Percentiles rank a stretch among this genome's conserved stretches.
Conservation (phyloP, 164 flowering plant species). For the Saururus chinensis region DNA sequence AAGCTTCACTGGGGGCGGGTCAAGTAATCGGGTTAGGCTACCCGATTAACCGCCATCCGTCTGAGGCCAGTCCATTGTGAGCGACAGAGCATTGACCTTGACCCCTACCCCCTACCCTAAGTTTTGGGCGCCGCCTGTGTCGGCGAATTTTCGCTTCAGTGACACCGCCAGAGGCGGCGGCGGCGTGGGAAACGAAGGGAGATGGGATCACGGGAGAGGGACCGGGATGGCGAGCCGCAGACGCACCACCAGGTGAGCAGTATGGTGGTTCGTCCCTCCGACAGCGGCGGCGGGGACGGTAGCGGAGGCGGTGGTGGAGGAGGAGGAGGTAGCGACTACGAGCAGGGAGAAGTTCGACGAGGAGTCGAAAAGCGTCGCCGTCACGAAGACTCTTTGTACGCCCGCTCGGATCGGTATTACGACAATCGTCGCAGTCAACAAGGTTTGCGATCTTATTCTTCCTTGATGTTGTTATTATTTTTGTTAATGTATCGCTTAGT, state of each 20-base stretch:
- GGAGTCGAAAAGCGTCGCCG: conserved; percentile 7
- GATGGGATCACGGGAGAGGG: conserved; percentile 34
- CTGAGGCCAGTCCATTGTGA: too few species aligned
- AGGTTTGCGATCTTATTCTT: neutral
- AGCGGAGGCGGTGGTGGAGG: too few species aligned
- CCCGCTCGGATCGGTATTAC: conserved; percentile 40
- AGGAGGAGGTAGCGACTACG: conserved; percentile 35
- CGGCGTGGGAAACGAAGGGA: neutral
- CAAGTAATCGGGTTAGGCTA: too few species aligned
- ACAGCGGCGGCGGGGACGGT: conserved; percentile 11
- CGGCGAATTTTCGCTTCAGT: neutral
- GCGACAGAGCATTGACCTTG: too few species aligned
- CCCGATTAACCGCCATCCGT: too few species aligned
- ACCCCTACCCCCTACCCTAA: too few species aligned
- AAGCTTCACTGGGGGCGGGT: too few species aligned
- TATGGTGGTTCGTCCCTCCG: conserved; percentile 13
- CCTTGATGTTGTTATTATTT: neutral
- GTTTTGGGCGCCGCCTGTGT: neutral
- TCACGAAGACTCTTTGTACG: conserved; percentile 25
- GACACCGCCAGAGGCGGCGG: neutral
- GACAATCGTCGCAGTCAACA: conserved; percentile 17
- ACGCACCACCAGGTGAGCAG: conserved; percentile 9
- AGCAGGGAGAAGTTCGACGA: conserved; percentile 65
- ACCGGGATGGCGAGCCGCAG: conserved; percentile 14
- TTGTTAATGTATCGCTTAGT: neutral